Evolutionary conservation across 2,329 filamentous ascomycete genomes (phyloP).

Genomic region (Teratosphaeriaceae sp.): DNA sequence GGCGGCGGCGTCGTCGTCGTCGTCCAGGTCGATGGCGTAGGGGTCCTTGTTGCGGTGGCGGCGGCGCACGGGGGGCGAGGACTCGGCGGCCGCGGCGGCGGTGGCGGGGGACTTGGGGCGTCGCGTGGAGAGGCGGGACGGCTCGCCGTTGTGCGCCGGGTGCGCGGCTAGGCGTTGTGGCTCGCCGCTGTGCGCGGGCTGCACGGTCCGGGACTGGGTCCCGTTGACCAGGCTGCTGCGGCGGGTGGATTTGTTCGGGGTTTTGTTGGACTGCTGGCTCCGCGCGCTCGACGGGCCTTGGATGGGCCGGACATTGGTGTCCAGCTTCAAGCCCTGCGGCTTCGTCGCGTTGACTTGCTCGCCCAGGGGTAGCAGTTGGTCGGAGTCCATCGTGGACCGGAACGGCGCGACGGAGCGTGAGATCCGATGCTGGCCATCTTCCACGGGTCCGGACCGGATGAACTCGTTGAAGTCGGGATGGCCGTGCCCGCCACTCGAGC

Average conservation of each 20-base stretch:
- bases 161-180: conserved; percentile 7
- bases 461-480: conserved; percentile 93
- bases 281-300: background rate
- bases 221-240: background rate
- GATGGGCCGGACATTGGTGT: conserved; percentile 2
- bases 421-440: conserved; percentile 59
- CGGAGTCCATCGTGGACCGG: conserved; percentile 77
- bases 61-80: no score
- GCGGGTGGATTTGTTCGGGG: background rate
- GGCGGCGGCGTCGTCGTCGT: conserved; percentile 48
- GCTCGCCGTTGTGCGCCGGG: conserved; percentile 14
- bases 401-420: conserved; percentile 80
- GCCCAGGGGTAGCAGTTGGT: conserved; percentile 52
- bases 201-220: conserved; percentile 1
- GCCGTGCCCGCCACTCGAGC: conserved; percentile 63
- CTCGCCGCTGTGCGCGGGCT: conserved; percentile 15
- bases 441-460: conserved; percentile 71
- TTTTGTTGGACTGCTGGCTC: conserved; percentile 1
- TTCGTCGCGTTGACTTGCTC: conserved; percentile 38
- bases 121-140: conserved; percentile 3
- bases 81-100: background rate
- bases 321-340: conserved; percentile 6
- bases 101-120: background rate
- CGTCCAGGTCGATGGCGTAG: conserved; percentile 72
- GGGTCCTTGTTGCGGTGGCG: conserved; percentile 77